phyloP scores from a whole-genome alignment of 441 rosid genomes.

The Macaranga tanarius region DNA sequence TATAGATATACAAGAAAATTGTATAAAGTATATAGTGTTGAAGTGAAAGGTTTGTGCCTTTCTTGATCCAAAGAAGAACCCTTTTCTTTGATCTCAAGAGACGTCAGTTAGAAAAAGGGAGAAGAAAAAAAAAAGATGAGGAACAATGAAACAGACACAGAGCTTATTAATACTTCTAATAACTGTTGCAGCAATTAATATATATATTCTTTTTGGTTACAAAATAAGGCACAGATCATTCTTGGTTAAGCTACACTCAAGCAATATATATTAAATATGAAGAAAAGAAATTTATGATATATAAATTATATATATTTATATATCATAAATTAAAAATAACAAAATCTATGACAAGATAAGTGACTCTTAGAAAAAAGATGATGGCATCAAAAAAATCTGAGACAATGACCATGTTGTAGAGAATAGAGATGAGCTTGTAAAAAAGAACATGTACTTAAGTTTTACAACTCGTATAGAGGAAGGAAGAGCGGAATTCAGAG shows the following conservation, averaged over 20 bases:
- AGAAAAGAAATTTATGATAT: too few species aligned
- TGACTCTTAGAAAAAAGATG: conserved; percentile 4
- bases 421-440: not conserved
- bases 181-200: not conserved
- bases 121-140: not conserved
- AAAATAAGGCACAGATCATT: too few species aligned
- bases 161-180: not conserved
- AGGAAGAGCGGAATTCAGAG: too few species aligned
- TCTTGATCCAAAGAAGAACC: conserved; percentile 15
- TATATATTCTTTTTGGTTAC: not conserved
- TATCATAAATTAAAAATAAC: too few species aligned
- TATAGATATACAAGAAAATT: not conserved
- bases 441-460: not conserved
- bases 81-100: conserved; percentile 40
- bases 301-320: not conserved
- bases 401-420: not conserved
- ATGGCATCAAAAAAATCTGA: conserved; percentile 7
- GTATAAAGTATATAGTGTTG: not conserved
- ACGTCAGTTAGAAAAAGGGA: conserved; percentile 15
- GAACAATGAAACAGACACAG: not conserved
- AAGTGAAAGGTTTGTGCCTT: conserved; percentile 4
- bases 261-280: too few species aligned
- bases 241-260: too few species aligned
- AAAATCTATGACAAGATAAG: conserved; percentile 13
- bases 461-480: not conserved